Evolutionary conservation across 2,329 filamentous ascomycete species (phyloP).

Genomic region (Alternaria burnsii): DNA sequence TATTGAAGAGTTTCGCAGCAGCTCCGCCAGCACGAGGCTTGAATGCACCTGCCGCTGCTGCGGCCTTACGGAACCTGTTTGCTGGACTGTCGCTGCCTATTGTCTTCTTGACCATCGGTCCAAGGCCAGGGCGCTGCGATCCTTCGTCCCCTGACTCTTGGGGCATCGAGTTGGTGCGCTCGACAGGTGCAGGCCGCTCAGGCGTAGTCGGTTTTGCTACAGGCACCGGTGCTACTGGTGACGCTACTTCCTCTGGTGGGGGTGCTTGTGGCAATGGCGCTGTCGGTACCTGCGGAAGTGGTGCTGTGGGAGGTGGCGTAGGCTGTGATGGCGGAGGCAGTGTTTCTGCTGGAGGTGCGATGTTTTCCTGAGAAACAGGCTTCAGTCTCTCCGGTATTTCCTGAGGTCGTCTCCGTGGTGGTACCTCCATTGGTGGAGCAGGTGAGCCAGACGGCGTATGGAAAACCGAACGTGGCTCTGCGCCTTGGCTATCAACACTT

Average conservation of each 20-base stretch:
- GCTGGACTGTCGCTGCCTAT: slow-evolving; percentile 77
- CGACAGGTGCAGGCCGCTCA: slow-evolving; percentile 12
- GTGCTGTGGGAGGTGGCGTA: slow-evolving; percentile 35
- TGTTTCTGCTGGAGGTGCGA: slow-evolving; percentile 13
- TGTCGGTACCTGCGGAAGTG: slow-evolving; percentile 38
- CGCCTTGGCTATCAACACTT: slow-evolving; percentile 35
- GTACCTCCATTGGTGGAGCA: slow-evolving; percentile 36
- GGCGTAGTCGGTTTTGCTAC: slow-evolving; percentile 16
- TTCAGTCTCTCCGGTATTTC: slow-evolving; percentile 43
- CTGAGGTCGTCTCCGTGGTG: slow-evolving; percentile 35
- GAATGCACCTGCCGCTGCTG: slow-evolving; percentile 73
- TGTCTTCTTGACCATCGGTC: slow-evolving; percentile 89
- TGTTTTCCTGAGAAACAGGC: slow-evolving; percentile 20
- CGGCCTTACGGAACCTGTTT: slow-evolving; percentile 80
- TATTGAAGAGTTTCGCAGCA: slow-evolving; percentile 76
- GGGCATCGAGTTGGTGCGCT: slow-evolving; percentile 56
- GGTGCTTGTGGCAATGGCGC: slow-evolving; percentile 12
- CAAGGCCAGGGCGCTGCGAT: slow-evolving; percentile 75
- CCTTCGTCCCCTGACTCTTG: slow-evolving; percentile 62
- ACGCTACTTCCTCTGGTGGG: slow-evolving; percentile 37
- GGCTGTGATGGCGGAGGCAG: slow-evolving; percentile 25
- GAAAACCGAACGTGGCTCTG: slow-evolving; percentile 32
- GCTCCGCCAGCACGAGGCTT: slow-evolving; percentile 89
- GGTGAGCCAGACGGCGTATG: slow-evolving; percentile 35
- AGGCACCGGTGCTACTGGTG: slow-evolving; percentile 39